These are phyloP conservation scores for Candida tammaniensis DNA, from an alignment of 805 yeast genomes.

Conservation along the genomic window DNA sequence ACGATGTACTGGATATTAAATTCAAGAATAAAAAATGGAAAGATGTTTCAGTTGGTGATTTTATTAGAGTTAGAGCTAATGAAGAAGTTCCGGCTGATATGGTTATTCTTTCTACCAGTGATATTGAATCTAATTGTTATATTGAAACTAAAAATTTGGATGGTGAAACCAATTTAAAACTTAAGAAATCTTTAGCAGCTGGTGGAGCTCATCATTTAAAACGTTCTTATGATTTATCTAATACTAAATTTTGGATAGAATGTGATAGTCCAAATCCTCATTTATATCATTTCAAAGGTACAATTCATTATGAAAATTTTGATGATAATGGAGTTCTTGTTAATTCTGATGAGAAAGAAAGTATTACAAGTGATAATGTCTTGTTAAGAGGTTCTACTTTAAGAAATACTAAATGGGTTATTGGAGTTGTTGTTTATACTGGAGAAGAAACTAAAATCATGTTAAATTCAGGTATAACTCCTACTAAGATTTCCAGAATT, in stretches of 20 bases:
- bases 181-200: constrained; percentile 50
- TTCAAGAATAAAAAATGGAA: constrained; percentile 63
- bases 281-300: constrained; percentile 66
- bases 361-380: constrained; percentile 60
- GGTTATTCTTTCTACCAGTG: constrained; percentile 62
- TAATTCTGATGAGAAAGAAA: constrained; percentile 46
- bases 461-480: constrained; percentile 76
- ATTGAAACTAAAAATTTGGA: constrained; percentile 81
- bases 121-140: constrained; percentile 66
- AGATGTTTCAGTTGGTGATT: constrained; percentile 68
- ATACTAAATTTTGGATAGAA: constrained; percentile 58
- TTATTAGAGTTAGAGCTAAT: constrained; percentile 64
- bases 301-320: constrained; percentile 48
- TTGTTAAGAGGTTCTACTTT: constrained; percentile 70
- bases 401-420: constrained; percentile 73
- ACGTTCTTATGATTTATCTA: constrained; percentile 58
- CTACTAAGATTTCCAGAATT: constrained; percentile 66
- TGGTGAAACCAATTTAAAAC: constrained; percentile 78
- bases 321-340: constrained; percentile 28
- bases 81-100: constrained; percentile 82
- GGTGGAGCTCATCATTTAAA: constrained; percentile 47
- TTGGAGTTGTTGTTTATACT: constrained; percentile 73
- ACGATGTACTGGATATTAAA: constrained; percentile 32
- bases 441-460: constrained; percentile 75
- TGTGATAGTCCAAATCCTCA: constrained; percentile 71